These are phyloP conservation scores for Cantharellus anzutake DNA, from an alignment of 768 basidiomycete genomes.

Conservation along the genomic window DNA sequence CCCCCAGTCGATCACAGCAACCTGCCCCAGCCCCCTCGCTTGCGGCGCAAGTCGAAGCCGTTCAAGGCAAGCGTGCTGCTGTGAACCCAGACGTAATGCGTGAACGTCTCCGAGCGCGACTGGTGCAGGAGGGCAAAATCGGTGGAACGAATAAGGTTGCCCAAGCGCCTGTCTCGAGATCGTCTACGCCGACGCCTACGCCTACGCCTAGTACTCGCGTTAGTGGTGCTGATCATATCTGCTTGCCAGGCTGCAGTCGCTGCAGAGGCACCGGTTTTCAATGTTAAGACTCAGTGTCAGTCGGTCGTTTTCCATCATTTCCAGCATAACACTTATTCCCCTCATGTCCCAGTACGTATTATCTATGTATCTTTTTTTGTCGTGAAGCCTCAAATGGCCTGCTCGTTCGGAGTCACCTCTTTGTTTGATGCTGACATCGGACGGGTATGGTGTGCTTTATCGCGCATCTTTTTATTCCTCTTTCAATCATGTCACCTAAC, in stretches of 20 bases:
- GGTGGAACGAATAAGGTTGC: neutral
- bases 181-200: neutral
- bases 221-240: neutral
- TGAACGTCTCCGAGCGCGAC: conserved; percentile 4
- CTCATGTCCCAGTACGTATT: neutral
- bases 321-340: no score
- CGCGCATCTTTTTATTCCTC: neutral
- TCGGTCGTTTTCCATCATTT: no score
- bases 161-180: neutral
- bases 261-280: neutral
- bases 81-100: conserved; percentile 8
- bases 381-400: neutral
- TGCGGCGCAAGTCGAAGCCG: neutral
- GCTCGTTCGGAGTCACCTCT: neutral
- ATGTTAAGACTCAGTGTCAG: neutral
- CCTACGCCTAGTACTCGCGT: neutral
- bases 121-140: conserved; percentile 7
- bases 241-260: neutral
- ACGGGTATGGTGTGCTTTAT: neutral
- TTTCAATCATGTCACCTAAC: neutral
- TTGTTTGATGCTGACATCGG: neutral
- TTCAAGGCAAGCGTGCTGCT: neutral
- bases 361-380: neutral
- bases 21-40: neutral
- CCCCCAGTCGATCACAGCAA: neutral